phyloP scores from a whole-genome alignment of 139 green algal species.

The Tetradesmus obliquus region DNA sequence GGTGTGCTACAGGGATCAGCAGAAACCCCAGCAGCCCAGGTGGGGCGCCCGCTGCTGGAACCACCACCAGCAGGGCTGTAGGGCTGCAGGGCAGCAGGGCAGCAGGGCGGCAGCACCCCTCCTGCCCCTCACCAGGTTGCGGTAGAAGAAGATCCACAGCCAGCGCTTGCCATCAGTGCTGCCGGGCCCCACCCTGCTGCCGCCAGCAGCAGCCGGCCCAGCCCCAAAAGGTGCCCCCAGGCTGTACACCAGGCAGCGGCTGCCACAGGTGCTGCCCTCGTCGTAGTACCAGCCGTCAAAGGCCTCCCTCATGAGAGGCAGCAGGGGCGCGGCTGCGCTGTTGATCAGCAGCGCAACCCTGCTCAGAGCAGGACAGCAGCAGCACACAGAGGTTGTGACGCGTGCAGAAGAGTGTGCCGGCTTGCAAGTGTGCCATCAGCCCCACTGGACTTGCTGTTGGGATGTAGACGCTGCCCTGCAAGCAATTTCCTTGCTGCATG shows the following conservation, averaged over 20 bases:
- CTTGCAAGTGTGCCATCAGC: too few relatives aligned
- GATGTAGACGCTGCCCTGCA: too few relatives aligned
- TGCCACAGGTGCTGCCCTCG: neutral
- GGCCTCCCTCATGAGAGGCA: neutral
- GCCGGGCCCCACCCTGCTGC: neutral
- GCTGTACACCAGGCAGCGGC: slow-evolving; percentile 4
- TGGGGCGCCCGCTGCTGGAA: too few relatives aligned
- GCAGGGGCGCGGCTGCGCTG: neutral
- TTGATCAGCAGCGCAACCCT: neutral
- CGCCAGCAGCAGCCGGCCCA: neutral
- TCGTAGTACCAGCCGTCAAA: slow-evolving; percentile 10
- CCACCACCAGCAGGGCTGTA: too few relatives aligned
- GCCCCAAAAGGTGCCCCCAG: slow-evolving; percentile 26
- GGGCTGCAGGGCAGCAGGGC: too few relatives aligned
- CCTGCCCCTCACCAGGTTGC: slow-evolving; percentile 12
- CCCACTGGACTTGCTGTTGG: too few relatives aligned
- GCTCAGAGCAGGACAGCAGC: neutral
- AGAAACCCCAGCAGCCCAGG: too few relatives aligned
- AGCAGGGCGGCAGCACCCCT: too few relatives aligned
- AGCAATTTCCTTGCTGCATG: too few relatives aligned
- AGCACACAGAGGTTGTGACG: neutral
- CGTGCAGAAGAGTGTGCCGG: too few relatives aligned
- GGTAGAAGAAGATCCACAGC: slow-evolving; percentile 37
- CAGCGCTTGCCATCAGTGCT: slow-evolving; percentile 1
- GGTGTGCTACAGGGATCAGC: too few relatives aligned